A percentile compares a stretch with the other conserved stretches of the same genome.
Evolutionary conservation across 169 alveolate genomes (phyloP).

Genomic region (Eimeria necatrix): DNA sequence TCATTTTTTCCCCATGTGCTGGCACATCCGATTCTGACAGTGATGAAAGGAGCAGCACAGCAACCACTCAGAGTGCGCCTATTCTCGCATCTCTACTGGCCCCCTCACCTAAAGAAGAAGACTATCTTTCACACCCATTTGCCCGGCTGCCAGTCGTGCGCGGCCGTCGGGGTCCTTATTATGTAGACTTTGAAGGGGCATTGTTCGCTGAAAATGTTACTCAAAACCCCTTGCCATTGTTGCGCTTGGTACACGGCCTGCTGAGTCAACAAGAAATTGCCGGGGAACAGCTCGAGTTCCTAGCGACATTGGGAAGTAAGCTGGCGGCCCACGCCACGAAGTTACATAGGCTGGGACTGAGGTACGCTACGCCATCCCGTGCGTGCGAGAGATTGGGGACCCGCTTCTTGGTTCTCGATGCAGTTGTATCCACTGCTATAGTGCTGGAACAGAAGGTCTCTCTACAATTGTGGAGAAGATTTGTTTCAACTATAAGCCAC

Average conservation of each 20-base stretch:
- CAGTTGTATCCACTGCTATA: neutral
- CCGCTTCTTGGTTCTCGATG: constrained; percentile 14
- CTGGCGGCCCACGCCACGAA: neutral
- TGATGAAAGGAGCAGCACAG: too few relatives aligned
- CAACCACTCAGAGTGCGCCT: too few relatives aligned
- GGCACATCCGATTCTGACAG: neutral
- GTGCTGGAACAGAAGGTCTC: neutral
- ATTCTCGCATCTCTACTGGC: too few relatives aligned
- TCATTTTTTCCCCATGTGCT: too few relatives aligned
- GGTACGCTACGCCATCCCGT: neutral
- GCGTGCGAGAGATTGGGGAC: neutral
- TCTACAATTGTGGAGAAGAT: neutral
- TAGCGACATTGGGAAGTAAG: neutral
- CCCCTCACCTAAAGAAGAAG: too few relatives aligned
- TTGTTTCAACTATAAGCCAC: neutral
- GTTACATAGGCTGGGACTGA: neutral
- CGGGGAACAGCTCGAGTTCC: neutral
- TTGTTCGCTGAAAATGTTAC: neutral
- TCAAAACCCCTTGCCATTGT: neutral
- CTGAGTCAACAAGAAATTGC: neutral
- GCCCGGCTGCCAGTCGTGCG: neutral
- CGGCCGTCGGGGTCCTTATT: neutral
- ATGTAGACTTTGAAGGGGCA: neutral
- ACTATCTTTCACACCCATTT: neutral
- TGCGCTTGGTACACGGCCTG: neutral